These are phyloP conservation scores for Coccomyxa subellipsoidea DNA, from an alignment of 163 green algal genomes.

Conservation along the genomic window DNA sequence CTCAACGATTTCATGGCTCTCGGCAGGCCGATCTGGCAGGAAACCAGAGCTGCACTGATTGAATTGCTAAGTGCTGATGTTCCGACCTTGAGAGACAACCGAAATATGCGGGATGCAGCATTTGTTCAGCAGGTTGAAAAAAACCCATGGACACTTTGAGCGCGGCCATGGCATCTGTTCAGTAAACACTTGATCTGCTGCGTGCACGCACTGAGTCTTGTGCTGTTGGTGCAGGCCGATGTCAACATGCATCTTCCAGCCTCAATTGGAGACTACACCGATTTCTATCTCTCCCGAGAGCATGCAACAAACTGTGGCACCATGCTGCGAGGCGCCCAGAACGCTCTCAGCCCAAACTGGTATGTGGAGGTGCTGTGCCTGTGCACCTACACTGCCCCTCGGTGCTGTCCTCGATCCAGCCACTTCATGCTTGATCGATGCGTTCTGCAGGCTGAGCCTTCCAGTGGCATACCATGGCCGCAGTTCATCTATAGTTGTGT, in stretches of 20 bases:
- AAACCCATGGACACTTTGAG: too few relatives aligned
- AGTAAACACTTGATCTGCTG: too few relatives aligned
- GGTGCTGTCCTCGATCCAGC: too few relatives aligned
- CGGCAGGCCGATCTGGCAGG: slow-evolving; percentile 63
- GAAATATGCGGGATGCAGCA: slow-evolving; percentile 37
- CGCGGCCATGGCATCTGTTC: not conserved
- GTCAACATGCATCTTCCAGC: slow-evolving; percentile 80
- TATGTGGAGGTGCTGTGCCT: too few relatives aligned
- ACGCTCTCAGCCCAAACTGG: slow-evolving; percentile 87
- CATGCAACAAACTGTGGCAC: slow-evolving; percentile 82
- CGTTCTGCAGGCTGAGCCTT: slow-evolving; percentile 83
- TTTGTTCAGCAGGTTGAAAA: slow-evolving; percentile 34
- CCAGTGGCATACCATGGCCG: slow-evolving; percentile 91
- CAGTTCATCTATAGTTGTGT: slow-evolving; percentile 82
- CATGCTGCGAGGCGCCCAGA: slow-evolving; percentile 76
- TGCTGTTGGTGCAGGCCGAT: slow-evolving; percentile 31
- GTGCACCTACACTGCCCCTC: too few relatives aligned
- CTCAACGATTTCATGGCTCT: slow-evolving; percentile 86
- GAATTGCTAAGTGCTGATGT: slow-evolving; percentile 60
- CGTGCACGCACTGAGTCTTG: too few relatives aligned
- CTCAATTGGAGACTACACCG: slow-evolving; percentile 89
- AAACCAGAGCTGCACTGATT: slow-evolving; percentile 54
- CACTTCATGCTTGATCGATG: too few relatives aligned
- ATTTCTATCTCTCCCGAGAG: slow-evolving; percentile 89
- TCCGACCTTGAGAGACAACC: slow-evolving; percentile 58